Conservation (phyloP, 257 asterid genomes). For the Solanum virginianum region DNA sequence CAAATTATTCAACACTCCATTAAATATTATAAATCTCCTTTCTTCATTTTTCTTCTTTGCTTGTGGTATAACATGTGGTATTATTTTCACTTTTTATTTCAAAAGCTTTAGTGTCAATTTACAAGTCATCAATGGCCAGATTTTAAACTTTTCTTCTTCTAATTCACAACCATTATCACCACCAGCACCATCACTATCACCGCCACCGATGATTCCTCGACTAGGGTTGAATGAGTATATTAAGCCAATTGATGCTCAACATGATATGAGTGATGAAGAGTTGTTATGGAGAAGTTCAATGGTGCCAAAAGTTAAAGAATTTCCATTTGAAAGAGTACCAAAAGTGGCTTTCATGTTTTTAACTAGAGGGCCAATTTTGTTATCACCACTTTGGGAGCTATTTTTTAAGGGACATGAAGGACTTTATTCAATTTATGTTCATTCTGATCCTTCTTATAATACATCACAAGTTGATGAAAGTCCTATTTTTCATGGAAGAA, state of each 20-base stretch:
- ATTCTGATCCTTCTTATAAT: conserved; percentile 20
- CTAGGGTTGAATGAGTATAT: not conserved
- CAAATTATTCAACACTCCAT: not conserved
- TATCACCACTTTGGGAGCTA: conserved; percentile 35
- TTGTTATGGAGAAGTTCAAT: conserved; percentile 46
- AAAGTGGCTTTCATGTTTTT: conserved; percentile 40
- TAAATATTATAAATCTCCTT: conserved; percentile 24
- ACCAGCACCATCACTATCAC: not conserved
- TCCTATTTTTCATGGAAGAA: conserved; percentile 54
- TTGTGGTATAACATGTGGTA: conserved; percentile 41
- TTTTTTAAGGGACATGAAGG: conserved; percentile 28
- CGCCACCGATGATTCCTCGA: not conserved
- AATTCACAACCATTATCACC: conserved; percentile 1
- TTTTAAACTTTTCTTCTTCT: conserved; percentile 19
- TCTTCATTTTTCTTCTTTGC: conserved; percentile 25
- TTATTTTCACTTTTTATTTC: conserved; percentile 39
- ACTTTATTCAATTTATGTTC: conserved; percentile 30
- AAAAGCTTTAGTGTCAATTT: conserved; percentile 39
- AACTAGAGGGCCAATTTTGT: conserved; percentile 19
- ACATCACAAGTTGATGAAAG: conserved; percentile 17
- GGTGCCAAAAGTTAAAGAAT: conserved; percentile 23
- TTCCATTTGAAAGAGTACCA: conserved; percentile 17
- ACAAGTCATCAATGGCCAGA: conserved; percentile 31
- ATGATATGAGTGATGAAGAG: conserved; percentile 47
- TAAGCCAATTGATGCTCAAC: conserved; percentile 13